phyloP scores from a whole-genome alignment of 2,329 filamentous ascomycete genomes.

The Shiraia bambusicola region DNA sequence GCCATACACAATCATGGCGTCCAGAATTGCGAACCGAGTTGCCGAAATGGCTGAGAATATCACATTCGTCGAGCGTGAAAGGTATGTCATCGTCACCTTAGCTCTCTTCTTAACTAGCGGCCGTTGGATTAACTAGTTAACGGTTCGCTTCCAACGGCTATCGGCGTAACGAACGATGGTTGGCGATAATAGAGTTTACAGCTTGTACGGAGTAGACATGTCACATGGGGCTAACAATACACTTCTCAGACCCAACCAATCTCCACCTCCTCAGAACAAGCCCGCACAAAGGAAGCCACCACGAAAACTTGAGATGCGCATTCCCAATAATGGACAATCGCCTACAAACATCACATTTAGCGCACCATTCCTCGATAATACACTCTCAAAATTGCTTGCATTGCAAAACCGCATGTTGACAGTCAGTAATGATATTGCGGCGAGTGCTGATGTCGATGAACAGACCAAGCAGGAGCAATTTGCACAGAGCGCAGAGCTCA shows the following conservation, averaged over 20 bases:
- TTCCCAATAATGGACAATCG: constrained; percentile 40
- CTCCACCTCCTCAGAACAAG: constrained; percentile 13
- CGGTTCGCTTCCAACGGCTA: constrained; percentile 12
- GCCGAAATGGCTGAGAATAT: constrained; percentile 57
- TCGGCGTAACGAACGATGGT: background rate
- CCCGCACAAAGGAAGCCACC: constrained; percentile 45
- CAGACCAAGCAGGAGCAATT: constrained; percentile 53
- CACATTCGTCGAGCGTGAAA: constrained; percentile 52
- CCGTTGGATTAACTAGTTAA: constrained; percentile 17
- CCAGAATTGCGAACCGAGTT: constrained; percentile 53
- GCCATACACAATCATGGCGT: constrained; percentile 55
- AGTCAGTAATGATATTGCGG: constrained; percentile 50
- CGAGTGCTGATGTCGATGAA: constrained; percentile 49
- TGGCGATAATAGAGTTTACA: background rate
- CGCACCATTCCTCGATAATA: constrained; percentile 57
- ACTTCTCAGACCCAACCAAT: constrained; percentile 20
- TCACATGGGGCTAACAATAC: constrained; percentile 23
- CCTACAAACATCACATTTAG: constrained; percentile 50
- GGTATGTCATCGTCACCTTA: constrained; percentile 23
- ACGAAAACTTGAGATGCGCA: constrained; percentile 54
- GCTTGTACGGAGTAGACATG: background rate
- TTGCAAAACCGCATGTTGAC: constrained; percentile 55
- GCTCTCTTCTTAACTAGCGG: constrained; percentile 12
- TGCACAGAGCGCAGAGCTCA: constrained; percentile 52
- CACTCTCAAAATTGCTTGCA: constrained; percentile 52